Conservation (phyloP, 2,329 filamentous ascomycete species). For the Dactylellina cionopaga region DNA sequence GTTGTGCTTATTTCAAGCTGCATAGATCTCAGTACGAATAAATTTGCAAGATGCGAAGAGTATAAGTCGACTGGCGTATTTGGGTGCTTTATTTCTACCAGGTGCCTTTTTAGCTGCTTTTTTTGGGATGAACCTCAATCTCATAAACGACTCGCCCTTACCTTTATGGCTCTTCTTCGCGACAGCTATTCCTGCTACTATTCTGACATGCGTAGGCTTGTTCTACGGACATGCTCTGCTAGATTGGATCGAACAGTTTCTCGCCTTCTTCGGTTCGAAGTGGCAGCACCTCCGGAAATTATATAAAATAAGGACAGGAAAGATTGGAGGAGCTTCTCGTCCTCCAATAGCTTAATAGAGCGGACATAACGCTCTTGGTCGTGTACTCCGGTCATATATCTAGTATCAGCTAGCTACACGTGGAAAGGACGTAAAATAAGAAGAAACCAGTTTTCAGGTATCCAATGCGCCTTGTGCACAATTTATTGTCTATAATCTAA, state of each 20-base stretch:
- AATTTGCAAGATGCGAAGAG: slow-evolving; percentile 13
- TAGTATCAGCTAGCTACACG: too few species aligned
- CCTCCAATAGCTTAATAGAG: too few species aligned
- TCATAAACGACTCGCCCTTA: not conserved
- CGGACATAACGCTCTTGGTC: too few species aligned
- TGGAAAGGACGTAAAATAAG: too few species aligned
- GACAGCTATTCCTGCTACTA: slow-evolving; percentile 7
- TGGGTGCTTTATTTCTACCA: slow-evolving; percentile 6
- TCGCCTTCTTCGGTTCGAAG: not conserved
- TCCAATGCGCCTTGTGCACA: too few species aligned
- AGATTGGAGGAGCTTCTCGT: too few species aligned
- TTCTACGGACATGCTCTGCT: not conserved
- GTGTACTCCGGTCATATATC: too few species aligned
- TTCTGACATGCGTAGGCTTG: not conserved
- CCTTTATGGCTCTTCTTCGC: slow-evolving; percentile 19
- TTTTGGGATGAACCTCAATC: slow-evolving; percentile 12
- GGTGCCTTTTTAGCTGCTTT: slow-evolving; percentile 1
- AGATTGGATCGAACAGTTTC: not conserved
- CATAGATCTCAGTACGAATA: slow-evolving; percentile 14
- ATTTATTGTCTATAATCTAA: too few species aligned
- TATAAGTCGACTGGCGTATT: slow-evolving; percentile 5
- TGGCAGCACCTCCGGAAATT: not conserved
- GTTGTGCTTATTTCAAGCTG: not conserved
- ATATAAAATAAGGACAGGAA: too few species aligned
- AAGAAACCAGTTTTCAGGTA: too few species aligned